Percentiles rank a stretch among this genome's conserved stretches.
These are phyloP conservation scores for Hericium coralloides DNA, from an alignment of 768 basidiomycete species.

Conservation along the genomic window DNA sequence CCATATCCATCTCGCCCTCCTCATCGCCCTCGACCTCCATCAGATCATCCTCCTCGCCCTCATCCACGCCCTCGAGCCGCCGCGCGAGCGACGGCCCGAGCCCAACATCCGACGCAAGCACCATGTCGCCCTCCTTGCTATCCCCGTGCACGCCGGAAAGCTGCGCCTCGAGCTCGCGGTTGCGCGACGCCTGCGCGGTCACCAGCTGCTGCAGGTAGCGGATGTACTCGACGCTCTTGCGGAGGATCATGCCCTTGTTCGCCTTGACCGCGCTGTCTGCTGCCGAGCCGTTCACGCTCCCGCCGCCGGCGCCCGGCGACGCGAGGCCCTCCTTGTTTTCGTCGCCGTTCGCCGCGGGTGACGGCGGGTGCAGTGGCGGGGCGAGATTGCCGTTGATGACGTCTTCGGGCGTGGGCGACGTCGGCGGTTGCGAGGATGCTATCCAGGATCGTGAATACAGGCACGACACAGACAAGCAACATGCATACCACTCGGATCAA, in stretches of 20 bases:
- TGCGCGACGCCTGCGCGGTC: conserved; percentile 66
- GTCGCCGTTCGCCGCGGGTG: conserved; percentile 8
- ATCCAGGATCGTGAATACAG: not conserved
- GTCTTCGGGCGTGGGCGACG: conserved; percentile 15
- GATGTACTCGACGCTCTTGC: conserved; percentile 52
- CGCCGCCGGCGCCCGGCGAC: conserved; percentile 9
- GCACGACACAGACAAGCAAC: not conserved
- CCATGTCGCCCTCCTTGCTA: not conserved
- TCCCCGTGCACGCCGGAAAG: conserved; percentile 21
- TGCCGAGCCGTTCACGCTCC: conserved; percentile 19
- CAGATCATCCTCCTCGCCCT: not conserved
- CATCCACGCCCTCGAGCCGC: not conserved
- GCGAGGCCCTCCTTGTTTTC: conserved; percentile 21
- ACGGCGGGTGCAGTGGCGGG: conserved; percentile 1
- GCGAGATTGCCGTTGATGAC: conserved; percentile 12
- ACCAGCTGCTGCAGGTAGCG: conserved; percentile 82
- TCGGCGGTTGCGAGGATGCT: conserved; percentile 5
- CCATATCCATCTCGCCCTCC: not conserved
- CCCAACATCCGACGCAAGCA: not conserved
- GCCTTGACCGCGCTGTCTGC: conserved; percentile 60
- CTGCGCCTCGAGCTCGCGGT: conserved; percentile 71
- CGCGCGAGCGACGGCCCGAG: not conserved
- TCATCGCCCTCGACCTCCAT: not conserved
- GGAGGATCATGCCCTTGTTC: conserved; percentile 89
- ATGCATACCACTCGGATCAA: conserved; percentile 44